A percentile compares a stretch with the other conserved stretches of the same genome.
These are phyloP conservation scores for Botrytis fragariae DNA, from an alignment of 2,329 filamentous ascomycete species.

Conservation along the genomic window DNA sequence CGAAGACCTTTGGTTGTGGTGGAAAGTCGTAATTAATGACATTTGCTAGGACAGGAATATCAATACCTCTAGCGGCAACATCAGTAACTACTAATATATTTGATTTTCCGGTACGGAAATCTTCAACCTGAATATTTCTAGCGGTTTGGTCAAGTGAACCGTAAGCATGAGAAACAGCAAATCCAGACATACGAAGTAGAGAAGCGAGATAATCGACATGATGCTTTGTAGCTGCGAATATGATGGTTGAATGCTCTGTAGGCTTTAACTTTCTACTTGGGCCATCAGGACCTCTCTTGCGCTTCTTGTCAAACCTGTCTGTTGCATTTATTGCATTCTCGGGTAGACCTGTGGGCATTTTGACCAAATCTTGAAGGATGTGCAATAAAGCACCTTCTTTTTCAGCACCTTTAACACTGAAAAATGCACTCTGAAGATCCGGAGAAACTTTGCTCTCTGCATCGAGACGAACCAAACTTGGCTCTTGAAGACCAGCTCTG, in stretches of 20 bases:
- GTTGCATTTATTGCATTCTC: slow-evolving; percentile 43
- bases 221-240: slow-evolving; percentile 94
- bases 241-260: slow-evolving; percentile 86
- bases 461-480: slow-evolving; percentile 84
- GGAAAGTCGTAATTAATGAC: slow-evolving; percentile 99
- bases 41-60: slow-evolving; percentile 93
- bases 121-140: slow-evolving; percentile 85
- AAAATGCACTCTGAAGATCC: slow-evolving; percentile 93
- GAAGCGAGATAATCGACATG: slow-evolving; percentile 90
- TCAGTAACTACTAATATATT: slow-evolving; percentile 96
- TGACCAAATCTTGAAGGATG: slow-evolving; percentile 86
- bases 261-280: slow-evolving; percentile 64
- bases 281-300: slow-evolving; percentile 61
- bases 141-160: slow-evolving; percentile 93
- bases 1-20: slow-evolving; percentile 92
- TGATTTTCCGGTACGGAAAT: slow-evolving; percentile 79
- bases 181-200: slow-evolving; percentile 77
- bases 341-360: slow-evolving; percentile 73
- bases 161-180: slow-evolving; percentile 90
- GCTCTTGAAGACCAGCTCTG: slow-evolving; percentile 87
- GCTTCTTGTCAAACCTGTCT: slow-evolving; percentile 58
- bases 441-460: slow-evolving; percentile 95
- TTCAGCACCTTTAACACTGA: slow-evolving; percentile 85
- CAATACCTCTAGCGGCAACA: slow-evolving; percentile 93
- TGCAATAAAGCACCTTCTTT: slow-evolving; percentile 92